Evolutionary conservation across 148 eudicot species (phyloP).

Genomic region (Hydrangea macrophylla): DNA sequence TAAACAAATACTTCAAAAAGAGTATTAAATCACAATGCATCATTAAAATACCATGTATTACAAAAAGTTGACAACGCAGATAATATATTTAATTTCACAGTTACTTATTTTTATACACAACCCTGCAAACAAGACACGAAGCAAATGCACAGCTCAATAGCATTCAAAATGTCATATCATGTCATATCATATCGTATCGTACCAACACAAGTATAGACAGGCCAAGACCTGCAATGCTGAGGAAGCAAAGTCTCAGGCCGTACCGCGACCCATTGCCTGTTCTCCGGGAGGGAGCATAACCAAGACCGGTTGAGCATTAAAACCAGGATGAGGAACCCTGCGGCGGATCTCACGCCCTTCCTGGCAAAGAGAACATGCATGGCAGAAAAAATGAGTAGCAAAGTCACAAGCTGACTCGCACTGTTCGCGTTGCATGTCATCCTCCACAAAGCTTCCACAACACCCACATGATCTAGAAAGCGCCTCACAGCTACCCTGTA

Average conservation of each 20-base stretch:
- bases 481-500: slow-evolving; percentile 80
- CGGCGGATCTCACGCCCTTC: slow-evolving; percentile 93
- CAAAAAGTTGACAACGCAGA: too few relatives aligned
- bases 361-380: slow-evolving; percentile 86
- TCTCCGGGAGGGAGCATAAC: slow-evolving; percentile 67
- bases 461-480: slow-evolving; percentile 54
- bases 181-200: neutral
- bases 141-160: neutral
- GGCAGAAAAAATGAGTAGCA: slow-evolving; percentile 76
- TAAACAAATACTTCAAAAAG: too few relatives aligned
- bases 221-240: slow-evolving; percentile 1
- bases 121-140: neutral
- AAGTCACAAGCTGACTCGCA: slow-evolving; percentile 78
- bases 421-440: slow-evolving; percentile 68
- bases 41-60: too few relatives aligned
- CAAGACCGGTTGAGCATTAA: slow-evolving; percentile 56
- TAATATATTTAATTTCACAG: too few relatives aligned
- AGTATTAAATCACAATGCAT: too few relatives aligned
- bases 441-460: slow-evolving; percentile 56
- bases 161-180: neutral
- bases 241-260: slow-evolving; percentile 19
- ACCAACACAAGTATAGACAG: neutral
- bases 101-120: neutral
- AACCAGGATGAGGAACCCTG: slow-evolving; percentile 83
- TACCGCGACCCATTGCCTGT: slow-evolving; percentile 72